Conservation (phyloP, 1,284 basidiomycete genomes). For the Pholiota adiposa region DNA sequence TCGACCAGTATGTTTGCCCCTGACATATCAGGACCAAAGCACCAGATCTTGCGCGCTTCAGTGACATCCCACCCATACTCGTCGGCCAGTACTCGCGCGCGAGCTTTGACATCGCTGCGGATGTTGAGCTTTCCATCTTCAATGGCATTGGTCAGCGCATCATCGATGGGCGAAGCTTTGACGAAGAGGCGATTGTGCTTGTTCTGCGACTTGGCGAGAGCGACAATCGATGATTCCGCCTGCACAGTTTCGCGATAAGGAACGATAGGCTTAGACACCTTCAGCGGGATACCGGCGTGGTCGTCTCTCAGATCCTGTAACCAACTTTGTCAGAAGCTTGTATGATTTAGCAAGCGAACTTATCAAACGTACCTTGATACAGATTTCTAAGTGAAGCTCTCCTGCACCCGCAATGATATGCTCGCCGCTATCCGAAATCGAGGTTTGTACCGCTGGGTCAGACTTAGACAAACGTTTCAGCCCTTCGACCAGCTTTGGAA, state of each 20-base stretch:
- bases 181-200: constrained; percentile 99
- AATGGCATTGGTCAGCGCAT: constrained; percentile 93
- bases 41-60: constrained; percentile 99
- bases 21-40: constrained; percentile 98
- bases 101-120: constrained; percentile 97
- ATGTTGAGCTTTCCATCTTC: constrained; percentile 86
- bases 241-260: constrained; percentile 98
- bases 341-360: no score
- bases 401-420: constrained; percentile 99
- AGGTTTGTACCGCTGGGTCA: constrained; percentile 98
- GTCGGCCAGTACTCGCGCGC: constrained; percentile 94
- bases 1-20: constrained; percentile 98
- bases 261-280: constrained; percentile 98
- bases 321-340: no score
- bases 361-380: constrained; percentile 78
- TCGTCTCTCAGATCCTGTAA: constrained; percentile 99
- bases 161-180: constrained; percentile 92
- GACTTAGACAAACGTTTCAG: constrained; percentile 99
- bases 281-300: constrained; percentile 99
- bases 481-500: constrained; percentile 99
- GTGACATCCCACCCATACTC: constrained; percentile 99
- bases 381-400: constrained; percentile 99
- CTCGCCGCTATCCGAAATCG: constrained; percentile 92
- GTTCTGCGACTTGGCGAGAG: constrained; percentile 99
- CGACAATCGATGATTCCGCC: constrained; percentile 93